Percentiles rank a stretch among this genome's conserved stretches.
These are phyloP conservation scores for Fusarium avenaceum DNA, from an alignment of 2,329 filamentous ascomycete genomes.

Conservation along the genomic window DNA sequence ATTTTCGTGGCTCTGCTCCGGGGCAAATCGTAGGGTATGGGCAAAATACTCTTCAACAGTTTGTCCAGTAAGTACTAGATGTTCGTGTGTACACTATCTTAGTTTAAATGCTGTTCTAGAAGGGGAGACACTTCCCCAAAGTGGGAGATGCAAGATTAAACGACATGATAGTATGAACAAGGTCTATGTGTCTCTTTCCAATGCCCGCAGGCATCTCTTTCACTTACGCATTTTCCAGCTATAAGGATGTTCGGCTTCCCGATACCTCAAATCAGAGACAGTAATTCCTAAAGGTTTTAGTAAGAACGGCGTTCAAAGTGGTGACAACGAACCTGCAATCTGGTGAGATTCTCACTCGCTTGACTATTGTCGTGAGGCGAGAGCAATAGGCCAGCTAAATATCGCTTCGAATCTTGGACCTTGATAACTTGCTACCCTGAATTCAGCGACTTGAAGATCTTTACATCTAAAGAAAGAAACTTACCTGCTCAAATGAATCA, in stretches of 20 bases:
- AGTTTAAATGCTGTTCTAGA: too few species aligned
- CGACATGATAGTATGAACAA: too few species aligned
- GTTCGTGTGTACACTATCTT: too few species aligned
- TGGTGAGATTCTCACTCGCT: neutral
- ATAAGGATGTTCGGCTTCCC: neutral
- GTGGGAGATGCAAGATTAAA: too few species aligned
- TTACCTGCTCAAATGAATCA: slow-evolving; percentile 56
- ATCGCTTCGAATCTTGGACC: slow-evolving; percentile 34
- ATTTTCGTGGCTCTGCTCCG: too few species aligned
- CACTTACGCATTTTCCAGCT: too few species aligned
- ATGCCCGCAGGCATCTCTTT: too few species aligned
- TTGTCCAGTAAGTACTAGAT: too few species aligned
- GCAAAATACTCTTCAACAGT: too few species aligned
- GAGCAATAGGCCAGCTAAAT: slow-evolving; percentile 17
- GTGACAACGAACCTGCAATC: slow-evolving; percentile 6
- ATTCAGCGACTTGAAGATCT: neutral
- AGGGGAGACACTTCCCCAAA: too few species aligned
- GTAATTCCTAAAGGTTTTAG: slow-evolving; percentile 2
- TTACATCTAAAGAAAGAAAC: rapidly evolving
- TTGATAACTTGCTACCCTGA: slow-evolving; percentile 14
- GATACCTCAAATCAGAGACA: slow-evolving; percentile 3
- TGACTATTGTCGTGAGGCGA: slow-evolving; percentile 1
- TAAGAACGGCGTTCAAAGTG: rapidly evolving
- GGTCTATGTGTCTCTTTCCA: too few species aligned
- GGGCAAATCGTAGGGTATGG: too few species aligned